These are phyloP conservation scores for Neurospora sp. DNA, from an alignment of 2,329 filamentous ascomycete species.

Conservation along the genomic window DNA sequence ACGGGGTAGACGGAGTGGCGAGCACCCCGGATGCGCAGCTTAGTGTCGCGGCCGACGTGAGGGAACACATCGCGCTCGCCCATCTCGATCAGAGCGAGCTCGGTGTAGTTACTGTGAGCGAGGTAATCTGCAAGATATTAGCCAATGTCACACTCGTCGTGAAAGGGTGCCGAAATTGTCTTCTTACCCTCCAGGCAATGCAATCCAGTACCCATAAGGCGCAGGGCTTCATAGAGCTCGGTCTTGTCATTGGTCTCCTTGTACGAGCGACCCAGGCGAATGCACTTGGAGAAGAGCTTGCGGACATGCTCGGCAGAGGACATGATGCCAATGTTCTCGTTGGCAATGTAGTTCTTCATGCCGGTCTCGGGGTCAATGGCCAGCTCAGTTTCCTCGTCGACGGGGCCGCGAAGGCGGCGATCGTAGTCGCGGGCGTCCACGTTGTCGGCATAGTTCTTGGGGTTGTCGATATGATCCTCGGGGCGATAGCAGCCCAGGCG, in stretches of 20 bases:
- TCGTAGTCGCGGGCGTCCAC: slow-evolving; percentile 77
- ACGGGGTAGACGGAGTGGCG: slow-evolving; percentile 63
- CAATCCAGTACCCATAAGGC: slow-evolving; percentile 75
- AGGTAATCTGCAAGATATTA: slow-evolving; percentile 54
- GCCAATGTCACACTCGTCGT: not conserved
- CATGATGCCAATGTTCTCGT: slow-evolving; percentile 67
- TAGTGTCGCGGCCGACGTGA: slow-evolving; percentile 70
- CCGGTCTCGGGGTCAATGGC: slow-evolving; percentile 65
- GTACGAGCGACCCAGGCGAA: slow-evolving; percentile 73
- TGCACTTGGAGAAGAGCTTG: slow-evolving; percentile 60
- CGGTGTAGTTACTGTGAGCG: slow-evolving; percentile 87
- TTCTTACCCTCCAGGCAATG: slow-evolving; percentile 70
- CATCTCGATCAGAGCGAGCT: slow-evolving; percentile 79
- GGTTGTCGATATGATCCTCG: slow-evolving; percentile 70
- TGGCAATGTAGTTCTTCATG: slow-evolving; percentile 92
- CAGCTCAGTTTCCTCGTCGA: slow-evolving; percentile 71
- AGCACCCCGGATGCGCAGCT: slow-evolving; percentile 58
- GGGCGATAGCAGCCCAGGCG: slow-evolving; percentile 73
- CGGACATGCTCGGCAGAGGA: slow-evolving; percentile 73
- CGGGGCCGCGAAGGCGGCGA: slow-evolving; percentile 65
- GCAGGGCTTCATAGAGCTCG: slow-evolving; percentile 81
- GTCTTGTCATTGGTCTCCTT: slow-evolving; percentile 52
- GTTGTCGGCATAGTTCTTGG: slow-evolving; percentile 81
- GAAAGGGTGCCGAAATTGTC: not conserved
- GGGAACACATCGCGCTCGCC: slow-evolving; percentile 76